Base-by-base conservation (phyloP, 768 basidiomycete genomes). In the Ramaria sp. region DNA sequence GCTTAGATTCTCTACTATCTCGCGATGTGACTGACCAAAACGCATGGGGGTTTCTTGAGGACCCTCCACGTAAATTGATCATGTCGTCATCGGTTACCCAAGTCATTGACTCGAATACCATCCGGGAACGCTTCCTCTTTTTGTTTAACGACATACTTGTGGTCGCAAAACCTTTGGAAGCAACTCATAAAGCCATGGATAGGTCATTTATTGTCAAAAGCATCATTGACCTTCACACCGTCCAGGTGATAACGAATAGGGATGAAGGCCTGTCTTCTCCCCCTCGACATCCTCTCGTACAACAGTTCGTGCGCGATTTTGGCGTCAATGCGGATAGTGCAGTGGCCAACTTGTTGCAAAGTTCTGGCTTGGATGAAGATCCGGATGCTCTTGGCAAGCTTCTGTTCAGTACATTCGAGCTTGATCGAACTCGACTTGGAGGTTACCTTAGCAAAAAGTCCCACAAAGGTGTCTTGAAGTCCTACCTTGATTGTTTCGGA, bases 101-200 rank as follows among this genome's bases (percentile, higher is more conserved):
- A 71, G 91, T 98, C 13, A 91, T 91, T 62, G 92, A 96, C 70
- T 78, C 84, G 42, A 87, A 95, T 69, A 93, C 89, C 0, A 88
- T 93, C 68, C 97, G 98, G 69, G 93, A 97, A 65, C 84, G 96
- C 11, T 91, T 91, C 72, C 79, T 98, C 10, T 94, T 98, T 74
- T 78, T 98, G n/a, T 99, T 99, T 78, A 91, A 75, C 68, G 96
- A 99, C 68, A 80, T 98, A 53, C 80, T 98, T 54, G 79, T 98
- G 68, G 81, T 98, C 62, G 86, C 94, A 41, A 98, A 98, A 69
- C 93, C 93, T 12, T 76, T 93, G 59, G 75, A 75, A 56, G 68
- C 72, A 24, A 77, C 37, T 15, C 70, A 77, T 57, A 80, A 81
- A 56, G 80, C 81, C 22, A 67, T 77, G 53, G 91, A 93, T 63